Evolutionary conservation across 2,329 filamentous ascomycete species (phyloP), one percentile per base, ranked within the genome.

Genomic region (Colletotrichum sp.): DNA sequence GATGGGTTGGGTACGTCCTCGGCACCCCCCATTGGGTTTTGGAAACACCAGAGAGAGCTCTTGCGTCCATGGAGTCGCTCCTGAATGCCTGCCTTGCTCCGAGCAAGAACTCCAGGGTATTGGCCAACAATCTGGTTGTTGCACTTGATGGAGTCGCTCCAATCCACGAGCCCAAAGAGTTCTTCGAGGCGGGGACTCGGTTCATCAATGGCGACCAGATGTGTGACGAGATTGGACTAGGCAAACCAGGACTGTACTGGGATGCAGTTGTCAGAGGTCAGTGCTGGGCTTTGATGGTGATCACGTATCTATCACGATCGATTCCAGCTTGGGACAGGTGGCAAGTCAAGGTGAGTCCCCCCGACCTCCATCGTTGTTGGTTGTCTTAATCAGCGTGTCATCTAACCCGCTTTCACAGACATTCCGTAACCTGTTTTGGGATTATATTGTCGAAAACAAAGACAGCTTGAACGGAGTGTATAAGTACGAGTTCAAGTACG

Each of bases 1-100:
- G 69, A 13, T 75, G 69, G 68, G 63, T 75, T 7, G 63, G 61
- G 0, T 72, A 72, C 2, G 34, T 65, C 6, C 32, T 43, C 21
- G 61, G 61, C 2, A 43, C 61, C 3, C 61, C 61, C 3, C 32
- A 39, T 15, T 39, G 34, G 61, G 32, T 39, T 3, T n/a, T 65
- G 13, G 61, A 26, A 2, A 39, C 61, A 2, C 32, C 61, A 3
- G 32, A 39, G 13, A 21, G 15, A 16, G 61, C 61, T 1, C 32
- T 39, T n/a, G 63, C 34, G n/a, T 39, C 34, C 16, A 65, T 65
- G 61, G 61, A 65, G 21, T 39, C 32, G 15, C 32, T 65, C 9
- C 4, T 59, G 55, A 59, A 28, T 6, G 55, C 21, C 13, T 59
- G 55, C 15, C 55, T 59, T 59, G 55, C 55, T 28, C 55, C 55